Base-by-base conservation (phyloP, 441 rosid species). In the Croton laevigatus region DNA sequence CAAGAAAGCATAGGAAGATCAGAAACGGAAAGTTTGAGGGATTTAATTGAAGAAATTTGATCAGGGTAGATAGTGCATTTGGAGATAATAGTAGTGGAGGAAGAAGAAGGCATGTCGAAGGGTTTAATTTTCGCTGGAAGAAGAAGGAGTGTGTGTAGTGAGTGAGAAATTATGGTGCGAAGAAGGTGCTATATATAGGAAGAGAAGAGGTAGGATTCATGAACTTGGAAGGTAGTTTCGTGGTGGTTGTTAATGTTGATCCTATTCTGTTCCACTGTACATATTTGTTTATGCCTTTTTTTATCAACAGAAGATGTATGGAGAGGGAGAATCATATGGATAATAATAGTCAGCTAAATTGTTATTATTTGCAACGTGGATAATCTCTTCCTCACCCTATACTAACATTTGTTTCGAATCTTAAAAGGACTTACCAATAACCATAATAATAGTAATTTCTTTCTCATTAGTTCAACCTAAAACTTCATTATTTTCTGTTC, bases 1-100 rank as follows among this genome's bases (percentile, higher is more conserved):
- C 98, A 94, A 0, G 98, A 88, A 63, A 94, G 94, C 98, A 92
- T 92, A n/a, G 97, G 97, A 51, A 92, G 82, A 72, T 94, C 98
- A 36, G 98, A 94, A 65, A 92, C 97, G 4, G 97, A 91, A 74
- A 94, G 96, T 75, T 82, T 83, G 3, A 89, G 76, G 51, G 91
- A 13, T 53, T 62, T 48, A 46, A 69, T 38, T 54, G 79, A 46
- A 68, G 75, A 82, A 45, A 65, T 70, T 23, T 78, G 79, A 62
- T 81, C 81, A 2, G 97, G 96, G 77, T 62, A 71, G 23, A 91
- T 71, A 0, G 83, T 85, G 84, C 87, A 86, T 80, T 83, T 89
- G 16, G 98, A 90, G 73, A 83, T 17, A 48, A 84, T 54, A 13
- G 70, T 54, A 16, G 82, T 80, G 0, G 86, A 75, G 0, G 86